These are phyloP conservation scores for Tricholoma furcatifolium DNA, from an alignment of 768 basidiomycete species.

Conservation along the genomic window DNA sequence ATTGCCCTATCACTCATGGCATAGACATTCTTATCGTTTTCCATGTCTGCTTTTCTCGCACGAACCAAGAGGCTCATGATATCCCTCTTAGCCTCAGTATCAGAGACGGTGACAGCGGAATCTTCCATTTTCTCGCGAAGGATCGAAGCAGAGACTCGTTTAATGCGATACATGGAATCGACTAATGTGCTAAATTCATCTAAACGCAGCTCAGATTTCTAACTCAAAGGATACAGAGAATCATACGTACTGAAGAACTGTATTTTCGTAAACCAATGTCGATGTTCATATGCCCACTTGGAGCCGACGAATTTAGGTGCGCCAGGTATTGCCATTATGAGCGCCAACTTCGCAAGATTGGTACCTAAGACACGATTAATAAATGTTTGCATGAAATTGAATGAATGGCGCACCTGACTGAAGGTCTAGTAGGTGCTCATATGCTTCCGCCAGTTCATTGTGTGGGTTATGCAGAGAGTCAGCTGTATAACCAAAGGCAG, in stretches of 20 bases:
- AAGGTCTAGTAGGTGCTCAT: constrained; percentile 39
- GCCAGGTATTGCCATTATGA: constrained; percentile 36
- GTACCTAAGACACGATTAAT: constrained; percentile 13
- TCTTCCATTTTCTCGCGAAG: constrained; percentile 41
- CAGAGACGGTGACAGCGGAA: constrained; percentile 27
- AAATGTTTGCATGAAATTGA: neutral
- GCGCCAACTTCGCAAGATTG: constrained; percentile 36
- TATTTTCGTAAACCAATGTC: constrained; percentile 8
- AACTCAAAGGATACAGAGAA: neutral
- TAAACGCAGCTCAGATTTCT: neutral
- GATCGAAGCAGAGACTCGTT: constrained; percentile 36
- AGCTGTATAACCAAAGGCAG: constrained; percentile 47
- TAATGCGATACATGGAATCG: constrained; percentile 39
- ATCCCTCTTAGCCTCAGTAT: constrained; percentile 43
- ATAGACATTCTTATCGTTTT: constrained; percentile 33
- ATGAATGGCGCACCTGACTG: constrained; percentile 31
- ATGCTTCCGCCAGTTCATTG: constrained; percentile 49
- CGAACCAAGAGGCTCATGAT: constrained; percentile 53
- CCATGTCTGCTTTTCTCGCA: constrained; percentile 38
- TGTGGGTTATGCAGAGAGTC: constrained; percentile 44
- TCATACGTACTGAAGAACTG: constrained; percentile 8
- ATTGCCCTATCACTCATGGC: constrained; percentile 46
- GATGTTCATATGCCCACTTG: constrained; percentile 28
- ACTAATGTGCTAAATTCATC: constrained; percentile 5
- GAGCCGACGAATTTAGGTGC: constrained; percentile 28